Evolutionary conservation across 164 flowering plant genomes (phyloP), one percentile per base, ranked within the genome.

Genomic region (Akebia trifoliata): DNA sequence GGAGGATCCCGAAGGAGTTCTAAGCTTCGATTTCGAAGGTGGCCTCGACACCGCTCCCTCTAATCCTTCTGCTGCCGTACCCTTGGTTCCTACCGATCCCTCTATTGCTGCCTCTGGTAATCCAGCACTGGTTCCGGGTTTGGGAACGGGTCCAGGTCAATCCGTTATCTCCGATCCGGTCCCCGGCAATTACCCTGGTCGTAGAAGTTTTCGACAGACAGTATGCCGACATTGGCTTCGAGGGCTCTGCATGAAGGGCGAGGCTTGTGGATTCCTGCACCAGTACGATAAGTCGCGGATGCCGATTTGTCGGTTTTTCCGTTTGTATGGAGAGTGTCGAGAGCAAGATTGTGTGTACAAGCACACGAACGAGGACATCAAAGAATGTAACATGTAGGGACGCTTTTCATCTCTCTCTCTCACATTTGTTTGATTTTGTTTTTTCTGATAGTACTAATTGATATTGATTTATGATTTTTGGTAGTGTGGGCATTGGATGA

Each of bases 211-310:
- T 76, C 74, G 99, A 62, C 96, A 94, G 81, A 94, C 97, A 8
- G 99, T 94, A 8, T 94, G 99, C 64, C 81, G 99, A 57, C 99
- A 94, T 74, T 94, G 97, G 99, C 84, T 94, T 1, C 82, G 97
- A 10, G 77, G 96, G 39, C 84, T 94, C 18, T 94, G 99, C 53
- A 94, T 94, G 97, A 94, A 94, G 64, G 99, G 99, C 5, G 99
- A 94, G n/a, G 96, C 95, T 57, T 94, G 99, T 68, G 99, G 99
- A 7, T 94, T 94, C 62, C 75, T 94, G 4, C 99, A 94, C 69
- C 99, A 94, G 79, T 94, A 84, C 37, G 99, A 94, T 55, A 94
- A 94, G 75, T 56, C 96, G 3, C 69, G 99, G 35, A 94, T 94
- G 99, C 99, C 99, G 0, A 72, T 94, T 21, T 94, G 99, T 71